Evolutionary conservation across 768 basidiomycete species (phyloP), one percentile per base, ranked within the genome.

Genomic region (Mycena vulgaris): DNA sequence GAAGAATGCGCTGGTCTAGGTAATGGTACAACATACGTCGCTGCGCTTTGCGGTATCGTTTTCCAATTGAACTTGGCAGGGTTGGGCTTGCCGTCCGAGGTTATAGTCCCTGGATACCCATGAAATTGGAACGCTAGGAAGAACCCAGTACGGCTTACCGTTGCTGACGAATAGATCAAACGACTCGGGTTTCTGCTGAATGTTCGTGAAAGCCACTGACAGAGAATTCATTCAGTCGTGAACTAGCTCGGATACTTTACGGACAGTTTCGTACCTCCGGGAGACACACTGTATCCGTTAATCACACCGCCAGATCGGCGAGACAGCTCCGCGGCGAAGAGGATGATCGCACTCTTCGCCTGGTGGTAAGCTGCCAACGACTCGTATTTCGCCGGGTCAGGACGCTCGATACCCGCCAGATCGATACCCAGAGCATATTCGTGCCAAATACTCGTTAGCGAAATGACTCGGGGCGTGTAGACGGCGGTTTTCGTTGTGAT

Each of bases 141-240:
- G 5, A 28, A 27, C 5, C 9, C 2, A 49, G 23, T 7, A 49
- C 48, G 2, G 16, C 48, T 2, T 39, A 58, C 64, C 64, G 10
- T 45, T 48, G 9, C 17, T 45, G 25, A 57, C 19, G 28, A 66
- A 66, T 27, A 66, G 57, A 6, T 66, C 55, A 37, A 48, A 17
- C 21, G 64, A 66, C 27, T 66, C 64, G 14, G 53, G 42, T 10
- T 57, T 65, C 45, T 58, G 48, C 14, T 66, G 56, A 7, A 66
- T 57, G n/a, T 66, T 66, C 19, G 65, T 59, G 14, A 58, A 40
- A 4, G 49, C 28, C 1, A 66, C 65, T 59, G 10, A 3, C 39
- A n/a, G 39, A 6, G 33, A 6, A 35, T 35, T 35, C 13, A 6
- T 9, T 31, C 47, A 7, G 33, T 35, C 7, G 33, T 39, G 10